Evolutionary conservation across 495 filamentous ascomycete genomes (phyloP), one percentile per base, ranked within the genome.

Genomic region (Tetracladium setigerum): DNA sequence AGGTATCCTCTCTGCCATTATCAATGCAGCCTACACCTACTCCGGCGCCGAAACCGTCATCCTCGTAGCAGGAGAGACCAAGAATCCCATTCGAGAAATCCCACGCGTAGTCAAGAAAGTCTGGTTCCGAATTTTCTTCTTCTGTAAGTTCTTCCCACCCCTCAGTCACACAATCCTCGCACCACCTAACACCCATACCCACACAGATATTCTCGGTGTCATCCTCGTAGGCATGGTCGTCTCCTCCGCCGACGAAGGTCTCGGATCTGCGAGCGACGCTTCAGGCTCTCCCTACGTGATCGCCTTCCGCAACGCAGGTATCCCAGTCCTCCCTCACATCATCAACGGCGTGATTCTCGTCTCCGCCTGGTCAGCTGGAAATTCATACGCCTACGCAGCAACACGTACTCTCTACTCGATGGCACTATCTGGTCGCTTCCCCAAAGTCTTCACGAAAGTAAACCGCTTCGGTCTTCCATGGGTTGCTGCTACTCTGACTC

Each of bases 11-110:
- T 37, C 46, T n/a, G 46, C 44, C 15, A 40, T 65, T 62, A 32
- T 73, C 80, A 56, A 65, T 56, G 4, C 55, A 10, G 84, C 81
- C 8, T 92, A 90, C 47, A 84, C 86, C 31, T 91, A 85, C 56
- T 72, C 88, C 17, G 86, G 88, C 41, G 89, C 86, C 3, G 89
- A 95, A 64, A 69, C 89, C 42, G 78, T 95, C 44, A 86, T 78
- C 51, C 63, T 87, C 51, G 82, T 84, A 7, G 81, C 82, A 1
- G 81, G 79, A 42, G 84, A 89, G 64, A 84, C 82, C 6, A 67
- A 77, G 43, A 84, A 86, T 49, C 83, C 83, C 0, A 67, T 81
- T 51, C 72, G 76, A 51, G 81, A 78, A n/a, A 80, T 87, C 8
- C 82, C 83, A 0, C 73, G 75, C 18, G 82, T 81, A 0, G 78